A percentile compares a stretch with the other conserved stretches of the same genome.
Evolutionary conservation across 129 eudicot genomes (phyloP).

Genomic region (Saposhnikovia divaricata): DNA sequence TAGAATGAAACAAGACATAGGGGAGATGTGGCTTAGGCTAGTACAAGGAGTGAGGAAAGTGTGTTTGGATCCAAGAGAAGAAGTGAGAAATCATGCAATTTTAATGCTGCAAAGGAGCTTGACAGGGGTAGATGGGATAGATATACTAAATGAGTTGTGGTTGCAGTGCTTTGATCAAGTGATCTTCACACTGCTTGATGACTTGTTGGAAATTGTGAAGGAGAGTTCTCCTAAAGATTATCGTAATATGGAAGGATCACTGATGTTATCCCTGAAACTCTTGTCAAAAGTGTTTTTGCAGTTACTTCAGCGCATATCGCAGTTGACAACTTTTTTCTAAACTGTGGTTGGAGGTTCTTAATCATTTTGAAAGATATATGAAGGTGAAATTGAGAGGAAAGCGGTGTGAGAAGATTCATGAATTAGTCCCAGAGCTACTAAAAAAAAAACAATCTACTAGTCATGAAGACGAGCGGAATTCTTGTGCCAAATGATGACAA

Average conservation of each 20-base stretch:
- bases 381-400: conserved; percentile 9
- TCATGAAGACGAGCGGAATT: conserved; percentile 1
- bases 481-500: neutral
- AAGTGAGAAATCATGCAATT: conserved; percentile 75
- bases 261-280: conserved; percentile 11
- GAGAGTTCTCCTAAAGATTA: conserved; percentile 71
- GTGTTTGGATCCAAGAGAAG: conserved; percentile 88
- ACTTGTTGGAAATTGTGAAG: conserved; percentile 58
- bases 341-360: conserved; percentile 1
- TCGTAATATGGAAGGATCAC: conserved; percentile 77
- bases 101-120: conserved; percentile 53
- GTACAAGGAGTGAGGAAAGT: conserved; percentile 71
- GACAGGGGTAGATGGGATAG: conserved; percentile 53
- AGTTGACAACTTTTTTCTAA: neutral
- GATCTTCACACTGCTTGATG: conserved; percentile 75
- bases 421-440: conserved; percentile 8
- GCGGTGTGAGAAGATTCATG: conserved; percentile 6
- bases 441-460: conserved; percentile 6
- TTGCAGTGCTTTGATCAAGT: conserved; percentile 79
- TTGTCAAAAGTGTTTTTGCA: conserved; percentile 1
- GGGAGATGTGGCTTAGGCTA: conserved; percentile 90
- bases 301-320: neutral
- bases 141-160: conserved; percentile 50
- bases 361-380: neutral
- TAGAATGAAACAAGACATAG: conserved; percentile 28